Conservation (phyloP, 192 early-diverging fungal genomes). For the Pecoramyces ruminantium region DNA sequence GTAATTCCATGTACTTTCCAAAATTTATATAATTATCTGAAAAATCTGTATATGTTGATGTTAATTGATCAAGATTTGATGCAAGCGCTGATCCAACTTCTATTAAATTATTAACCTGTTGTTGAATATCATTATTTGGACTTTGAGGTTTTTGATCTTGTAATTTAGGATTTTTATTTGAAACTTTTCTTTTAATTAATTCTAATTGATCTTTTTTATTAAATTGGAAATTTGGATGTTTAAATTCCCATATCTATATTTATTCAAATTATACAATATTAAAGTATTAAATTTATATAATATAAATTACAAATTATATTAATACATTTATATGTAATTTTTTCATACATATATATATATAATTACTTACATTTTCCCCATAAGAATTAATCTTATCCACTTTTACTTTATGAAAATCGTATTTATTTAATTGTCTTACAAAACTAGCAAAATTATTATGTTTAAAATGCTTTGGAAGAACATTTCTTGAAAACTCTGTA, state of each 20-base stretch:
- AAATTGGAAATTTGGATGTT: slow-evolving; percentile 42
- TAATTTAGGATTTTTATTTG: not conserved
- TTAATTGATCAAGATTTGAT: not conserved
- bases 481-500: slow-evolving; percentile 56
- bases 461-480: slow-evolving; percentile 76
- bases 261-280: too few species aligned
- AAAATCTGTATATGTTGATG: not conserved
- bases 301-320: too few species aligned
- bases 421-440: slow-evolving; percentile 59
- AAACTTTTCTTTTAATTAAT: not conserved
- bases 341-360: not conserved
- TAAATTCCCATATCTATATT: slow-evolving; percentile 47
- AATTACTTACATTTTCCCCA: slow-evolving; percentile 26
- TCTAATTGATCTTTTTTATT: not conserved
- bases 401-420: slow-evolving; percentile 59
- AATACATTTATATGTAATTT: too few species aligned
- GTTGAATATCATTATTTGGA: not conserved
- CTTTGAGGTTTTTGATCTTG: not conserved
- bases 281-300: too few species aligned
- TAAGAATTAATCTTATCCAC: slow-evolving; percentile 15
- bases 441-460: slow-evolving; percentile 31
- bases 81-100: not conserved
- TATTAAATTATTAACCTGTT: not conserved
- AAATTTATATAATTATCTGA: not conserved
- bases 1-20: not conserved